Conservation (phyloP, 2,329 filamentous ascomycete genomes). For the Pyricularia sp. region DNA sequence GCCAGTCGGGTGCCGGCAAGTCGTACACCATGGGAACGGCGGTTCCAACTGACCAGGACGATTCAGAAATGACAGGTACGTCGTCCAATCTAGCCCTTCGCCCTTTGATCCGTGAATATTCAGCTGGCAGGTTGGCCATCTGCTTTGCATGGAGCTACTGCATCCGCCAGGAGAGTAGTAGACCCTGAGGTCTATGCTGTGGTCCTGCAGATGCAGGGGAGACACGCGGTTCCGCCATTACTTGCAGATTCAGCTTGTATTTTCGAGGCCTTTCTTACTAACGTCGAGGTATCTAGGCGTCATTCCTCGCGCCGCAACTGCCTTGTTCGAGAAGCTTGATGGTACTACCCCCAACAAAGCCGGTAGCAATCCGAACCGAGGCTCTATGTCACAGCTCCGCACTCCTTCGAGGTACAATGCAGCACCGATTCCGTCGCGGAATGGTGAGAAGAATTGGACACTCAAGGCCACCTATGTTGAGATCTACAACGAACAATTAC, state of each 20-base stretch:
- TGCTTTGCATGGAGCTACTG: background rate
- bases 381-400: slow-evolving; percentile 67
- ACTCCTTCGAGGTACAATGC: slow-evolving; percentile 72
- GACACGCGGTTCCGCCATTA: background rate
- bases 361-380: slow-evolving; percentile 37
- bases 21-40: slow-evolving; percentile 99
- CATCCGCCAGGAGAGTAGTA: background rate
- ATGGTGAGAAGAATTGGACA: slow-evolving; percentile 70
- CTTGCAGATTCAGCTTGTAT: background rate
- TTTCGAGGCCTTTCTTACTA: background rate
- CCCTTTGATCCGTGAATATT: no score
- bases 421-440: slow-evolving; percentile 29
- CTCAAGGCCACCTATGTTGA: slow-evolving; percentile 91
- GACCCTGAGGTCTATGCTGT: background rate
- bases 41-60: slow-evolving; percentile 66
- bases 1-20: slow-evolving; percentile 94
- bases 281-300: slow-evolving; percentile 52
- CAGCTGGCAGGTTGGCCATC: background rate
- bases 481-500: slow-evolving; percentile 95
- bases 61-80: slow-evolving; percentile 66
- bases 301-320: slow-evolving; percentile 81
- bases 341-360: slow-evolving; percentile 27
- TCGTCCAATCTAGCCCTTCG: slow-evolving; percentile 9
- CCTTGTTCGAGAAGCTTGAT: slow-evolving; percentile 82
- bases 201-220: background rate